These are phyloP conservation scores for Blastocladiella emersonii DNA, from an alignment of 371 early-diverging fungal species.

Conservation along the genomic window DNA sequence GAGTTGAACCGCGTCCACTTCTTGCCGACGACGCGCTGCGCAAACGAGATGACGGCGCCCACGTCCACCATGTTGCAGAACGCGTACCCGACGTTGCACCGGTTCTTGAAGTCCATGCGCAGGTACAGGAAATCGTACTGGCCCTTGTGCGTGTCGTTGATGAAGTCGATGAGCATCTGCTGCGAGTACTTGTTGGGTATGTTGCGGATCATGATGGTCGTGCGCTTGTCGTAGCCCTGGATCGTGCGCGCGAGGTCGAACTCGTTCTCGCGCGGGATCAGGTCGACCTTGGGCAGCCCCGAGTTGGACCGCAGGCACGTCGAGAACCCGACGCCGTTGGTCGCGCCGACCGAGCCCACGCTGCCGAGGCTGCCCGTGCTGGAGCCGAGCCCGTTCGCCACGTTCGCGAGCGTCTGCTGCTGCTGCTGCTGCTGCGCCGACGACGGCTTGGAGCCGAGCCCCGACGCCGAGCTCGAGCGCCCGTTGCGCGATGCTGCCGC, in stretches of 20 bases:
- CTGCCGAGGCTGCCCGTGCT: too few species aligned
- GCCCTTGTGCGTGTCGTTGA: slow-evolving; percentile 62
- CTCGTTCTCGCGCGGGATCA: slow-evolving; percentile 8
- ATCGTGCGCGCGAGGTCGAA: slow-evolving; percentile 11
- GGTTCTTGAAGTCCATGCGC: slow-evolving; percentile 77
- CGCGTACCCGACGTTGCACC: slow-evolving; percentile 76
- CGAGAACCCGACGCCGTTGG: not conserved
- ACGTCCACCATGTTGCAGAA: slow-evolving; percentile 73
- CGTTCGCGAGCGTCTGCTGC: too few species aligned
- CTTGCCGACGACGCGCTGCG: slow-evolving; percentile 60
- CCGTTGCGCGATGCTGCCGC: not conserved
- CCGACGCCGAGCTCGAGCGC: not conserved
- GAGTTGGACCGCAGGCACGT: not conserved
- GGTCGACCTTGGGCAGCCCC: not conserved
- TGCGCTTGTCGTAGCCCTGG: slow-evolving; percentile 43
- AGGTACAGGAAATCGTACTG: slow-evolving; percentile 78
- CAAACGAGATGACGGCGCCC: slow-evolving; percentile 53
- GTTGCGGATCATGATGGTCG: slow-evolving; percentile 83
- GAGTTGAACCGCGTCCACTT: slow-evolving; percentile 72
- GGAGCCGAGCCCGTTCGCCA: too few species aligned
- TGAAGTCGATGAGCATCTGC: slow-evolving; percentile 60
- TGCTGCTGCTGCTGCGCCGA: too few species aligned
- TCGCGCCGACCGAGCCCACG: not conserved
- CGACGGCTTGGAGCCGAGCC: too few species aligned
- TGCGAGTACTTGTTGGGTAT: slow-evolving; percentile 83